These are phyloP conservation scores for Lactifluus volemus DNA, from an alignment of 768 basidiomycete genomes.

Conservation along the genomic window DNA sequence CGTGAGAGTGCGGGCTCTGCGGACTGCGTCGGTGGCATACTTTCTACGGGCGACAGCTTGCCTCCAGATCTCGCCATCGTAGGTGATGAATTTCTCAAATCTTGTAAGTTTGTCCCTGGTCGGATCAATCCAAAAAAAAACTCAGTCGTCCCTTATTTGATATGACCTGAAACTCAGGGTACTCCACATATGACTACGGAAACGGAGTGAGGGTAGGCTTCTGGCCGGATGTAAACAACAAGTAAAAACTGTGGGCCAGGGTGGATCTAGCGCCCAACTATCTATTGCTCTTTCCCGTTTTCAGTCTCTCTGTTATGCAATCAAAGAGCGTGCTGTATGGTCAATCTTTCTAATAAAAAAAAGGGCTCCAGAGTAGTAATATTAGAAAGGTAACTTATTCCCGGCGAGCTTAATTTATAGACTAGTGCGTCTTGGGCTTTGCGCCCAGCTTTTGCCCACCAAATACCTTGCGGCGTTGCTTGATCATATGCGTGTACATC, in stretches of 20 bases:
- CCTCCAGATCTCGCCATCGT: conserved; percentile 49
- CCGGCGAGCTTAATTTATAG: background rate
- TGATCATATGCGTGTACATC: conserved; percentile 53
- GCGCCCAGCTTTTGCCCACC: conserved; percentile 31
- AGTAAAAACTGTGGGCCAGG: background rate
- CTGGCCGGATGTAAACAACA: conserved; percentile 44
- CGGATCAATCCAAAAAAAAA: background rate
- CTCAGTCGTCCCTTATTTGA: background rate
- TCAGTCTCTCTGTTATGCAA: background rate
- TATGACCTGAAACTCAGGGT: conserved; percentile 34
- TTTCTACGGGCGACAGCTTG: conserved; percentile 38
- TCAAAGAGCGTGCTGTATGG: background rate
- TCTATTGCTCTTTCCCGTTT: background rate
- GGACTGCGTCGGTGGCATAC: conserved; percentile 48
- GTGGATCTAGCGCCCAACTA: background rate
- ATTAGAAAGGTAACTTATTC: background rate
- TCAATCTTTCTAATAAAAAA: too few relatives aligned
- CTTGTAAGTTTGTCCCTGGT: conserved; percentile 36
- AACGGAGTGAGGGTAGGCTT: conserved; percentile 49
- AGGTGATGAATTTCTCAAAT: conserved; percentile 59
- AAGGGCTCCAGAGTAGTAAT: background rate
- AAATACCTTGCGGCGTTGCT: conserved; percentile 46
- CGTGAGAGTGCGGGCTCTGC: conserved; percentile 29
- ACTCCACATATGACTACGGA: conserved; percentile 52
- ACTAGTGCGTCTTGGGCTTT: conserved; percentile 28